Conservation (phyloP, 768 basidiomycete genomes). For the Lanmaoa pseudosensibilis region DNA sequence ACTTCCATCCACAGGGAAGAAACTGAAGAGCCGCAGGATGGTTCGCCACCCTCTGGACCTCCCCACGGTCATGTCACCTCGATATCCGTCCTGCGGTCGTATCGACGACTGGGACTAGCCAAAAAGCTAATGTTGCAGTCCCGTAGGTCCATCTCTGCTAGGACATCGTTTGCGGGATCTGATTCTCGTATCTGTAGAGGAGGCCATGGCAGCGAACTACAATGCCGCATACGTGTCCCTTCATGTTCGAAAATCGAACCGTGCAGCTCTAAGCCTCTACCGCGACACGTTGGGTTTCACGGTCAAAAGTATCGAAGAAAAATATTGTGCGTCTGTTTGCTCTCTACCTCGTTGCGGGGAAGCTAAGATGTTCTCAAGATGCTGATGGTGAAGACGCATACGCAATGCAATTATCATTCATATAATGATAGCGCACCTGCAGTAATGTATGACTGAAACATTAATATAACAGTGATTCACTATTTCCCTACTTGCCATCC, state of each 20-base stretch:
- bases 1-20: conserved; percentile 54
- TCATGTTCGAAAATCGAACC: conserved; percentile 94
- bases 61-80: conserved; percentile 94
- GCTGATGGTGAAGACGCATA: conserved; percentile 96
- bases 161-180: neutral
- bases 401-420: conserved; percentile 76
- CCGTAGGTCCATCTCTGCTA: conserved; percentile 52
- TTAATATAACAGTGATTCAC: conserved; percentile 9
- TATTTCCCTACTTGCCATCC: neutral
- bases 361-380: conserved; percentile 47
- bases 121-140: conserved; percentile 93
- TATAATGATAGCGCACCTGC: conserved; percentile 21
- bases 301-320: conserved; percentile 81
- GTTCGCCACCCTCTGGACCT: conserved; percentile 48
- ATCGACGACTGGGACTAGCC: conserved; percentile 88
- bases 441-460: conserved; percentile 5
- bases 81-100: conserved; percentile 89
- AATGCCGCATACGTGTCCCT: conserved; percentile 80
- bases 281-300: conserved; percentile 88
- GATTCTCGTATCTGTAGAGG: conserved; percentile 50
- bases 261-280: conserved; percentile 86
- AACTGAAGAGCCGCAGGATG: conserved; percentile 41
- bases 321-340: conserved; percentile 74
- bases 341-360: neutral
- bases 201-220: conserved; percentile 90